Conservation (phyloP, 2,329 filamentous ascomycete species). For the Penicillium sp. region DNA sequence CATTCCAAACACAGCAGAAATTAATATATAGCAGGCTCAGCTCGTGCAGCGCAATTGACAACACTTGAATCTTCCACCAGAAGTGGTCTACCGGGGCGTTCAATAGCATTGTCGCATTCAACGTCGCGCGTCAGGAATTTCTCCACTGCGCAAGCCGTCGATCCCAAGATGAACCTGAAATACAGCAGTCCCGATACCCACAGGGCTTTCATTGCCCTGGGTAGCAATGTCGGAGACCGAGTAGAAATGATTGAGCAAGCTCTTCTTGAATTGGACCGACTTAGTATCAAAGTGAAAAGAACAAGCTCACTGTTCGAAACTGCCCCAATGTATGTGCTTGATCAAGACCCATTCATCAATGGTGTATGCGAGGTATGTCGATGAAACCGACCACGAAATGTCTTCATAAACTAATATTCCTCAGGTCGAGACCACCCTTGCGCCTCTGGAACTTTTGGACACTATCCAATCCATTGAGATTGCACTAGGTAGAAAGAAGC, state of each 20-base stretch:
- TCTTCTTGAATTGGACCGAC: slow-evolving; percentile 69
- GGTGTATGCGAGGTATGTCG: slow-evolving; percentile 79
- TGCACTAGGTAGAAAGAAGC: slow-evolving; percentile 71
- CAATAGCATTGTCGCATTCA: background rate
- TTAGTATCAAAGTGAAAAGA: slow-evolving; percentile 67
- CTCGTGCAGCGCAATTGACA: background rate
- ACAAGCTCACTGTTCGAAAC: slow-evolving; percentile 94
- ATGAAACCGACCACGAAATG: background rate
- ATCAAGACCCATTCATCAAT: slow-evolving; percentile 86
- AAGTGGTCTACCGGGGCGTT: slow-evolving; percentile 12
- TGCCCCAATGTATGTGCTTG: slow-evolving; percentile 89
- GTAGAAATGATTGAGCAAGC: slow-evolving; percentile 81
- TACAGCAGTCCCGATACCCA: slow-evolving; percentile 21
- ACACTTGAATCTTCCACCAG: background rate
- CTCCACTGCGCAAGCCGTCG: slow-evolving; percentile 16
- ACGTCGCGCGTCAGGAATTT: slow-evolving; percentile 18
- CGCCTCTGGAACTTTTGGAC: slow-evolving; percentile 72
- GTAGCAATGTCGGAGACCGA: slow-evolving; percentile 87
- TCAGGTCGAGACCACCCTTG: slow-evolving; percentile 74
- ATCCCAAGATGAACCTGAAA: slow-evolving; percentile 13
- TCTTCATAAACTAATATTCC: background rate
- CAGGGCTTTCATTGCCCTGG: slow-evolving; percentile 76
- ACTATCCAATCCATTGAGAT: slow-evolving; percentile 80
- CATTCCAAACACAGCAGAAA: background rate
- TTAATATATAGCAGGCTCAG: slow-evolving; percentile 11